phyloP scores from a whole-genome alignment of 441 rosid species.

The Eruca vesicaria region DNA sequence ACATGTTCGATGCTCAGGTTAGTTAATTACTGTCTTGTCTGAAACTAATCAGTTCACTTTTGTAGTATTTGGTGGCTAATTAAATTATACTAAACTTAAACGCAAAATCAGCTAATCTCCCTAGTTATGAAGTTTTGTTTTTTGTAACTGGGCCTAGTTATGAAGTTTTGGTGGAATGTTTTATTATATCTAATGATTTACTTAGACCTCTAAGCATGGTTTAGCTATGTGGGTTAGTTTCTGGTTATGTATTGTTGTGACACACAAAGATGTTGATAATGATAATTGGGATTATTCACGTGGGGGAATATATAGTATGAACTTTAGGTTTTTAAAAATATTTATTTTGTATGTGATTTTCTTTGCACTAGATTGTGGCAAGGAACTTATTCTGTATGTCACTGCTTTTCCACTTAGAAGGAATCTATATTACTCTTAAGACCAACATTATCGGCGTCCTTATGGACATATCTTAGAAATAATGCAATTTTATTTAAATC shows the following conservation, averaged over 20 bases:
- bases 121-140: slow-evolving; percentile 13
- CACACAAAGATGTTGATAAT: neutral
- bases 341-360: neutral
- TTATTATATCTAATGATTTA: neutral
- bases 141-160: too few species aligned
- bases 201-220: slow-evolving; percentile 9
- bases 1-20: slow-evolving; percentile 99
- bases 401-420: slow-evolving; percentile 22
- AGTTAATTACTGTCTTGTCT: slow-evolving; percentile 4
- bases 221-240: slow-evolving; percentile 17
- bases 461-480: too few species aligned
- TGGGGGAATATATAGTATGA: slow-evolving; percentile 29
- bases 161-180: slow-evolving; percentile 19
- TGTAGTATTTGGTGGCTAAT: slow-evolving; percentile 10
- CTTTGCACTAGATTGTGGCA: slow-evolving; percentile 27
- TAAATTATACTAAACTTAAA: neutral
- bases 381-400: slow-evolving; percentile 26
- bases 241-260: slow-evolving; percentile 11
- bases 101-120: neutral
- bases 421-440: slow-evolving; percentile 21
- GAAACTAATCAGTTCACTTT: neutral
- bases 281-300: slow-evolving; percentile 23
- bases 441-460: too few species aligned
- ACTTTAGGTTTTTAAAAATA: slow-evolving; percentile 5
- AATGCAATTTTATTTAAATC: too few species aligned